phyloP scores from a whole-genome alignment of 2,329 filamentous ascomycete genomes.

The Tolypocladium pustulatum region DNA sequence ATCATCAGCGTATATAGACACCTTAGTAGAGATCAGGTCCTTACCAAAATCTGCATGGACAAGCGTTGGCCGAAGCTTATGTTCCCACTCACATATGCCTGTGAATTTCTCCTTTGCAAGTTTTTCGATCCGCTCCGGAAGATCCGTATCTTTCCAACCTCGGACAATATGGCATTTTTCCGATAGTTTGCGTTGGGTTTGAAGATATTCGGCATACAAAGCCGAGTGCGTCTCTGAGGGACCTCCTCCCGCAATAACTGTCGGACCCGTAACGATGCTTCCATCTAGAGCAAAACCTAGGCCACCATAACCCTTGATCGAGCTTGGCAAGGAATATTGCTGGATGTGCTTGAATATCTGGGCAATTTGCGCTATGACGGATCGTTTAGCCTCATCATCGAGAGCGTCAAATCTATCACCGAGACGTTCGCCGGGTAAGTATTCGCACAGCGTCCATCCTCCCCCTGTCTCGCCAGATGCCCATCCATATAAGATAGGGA shows the following conservation, averaged over 20 bases:
- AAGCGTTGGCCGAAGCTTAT: not conserved
- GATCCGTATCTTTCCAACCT: not conserved
- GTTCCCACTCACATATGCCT: not conserved
- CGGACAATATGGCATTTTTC: not conserved
- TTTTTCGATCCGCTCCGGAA: not conserved
- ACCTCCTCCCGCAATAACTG: not conserved
- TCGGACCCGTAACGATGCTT: not conserved
- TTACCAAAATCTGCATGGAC: constrained; percentile 1
- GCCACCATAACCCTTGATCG: not conserved
- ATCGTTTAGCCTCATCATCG: not conserved
- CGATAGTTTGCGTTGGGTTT: not conserved
- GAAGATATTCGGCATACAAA: not conserved
- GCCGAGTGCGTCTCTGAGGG: not conserved
- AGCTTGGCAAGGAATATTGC: not conserved
- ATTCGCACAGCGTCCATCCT: not conserved
- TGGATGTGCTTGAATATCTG: not conserved
- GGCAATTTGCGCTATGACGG: not conserved
- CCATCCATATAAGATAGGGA: not conserved
- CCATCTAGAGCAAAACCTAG: not conserved
- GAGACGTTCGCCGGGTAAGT: not conserved
- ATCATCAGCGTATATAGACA: not conserved
- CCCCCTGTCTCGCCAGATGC: not conserved
- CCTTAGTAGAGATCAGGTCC: not conserved
- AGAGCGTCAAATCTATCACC: not conserved
- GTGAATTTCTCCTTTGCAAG: not conserved